Conservation (phyloP, 2,329 filamentous ascomycete genomes). For the Rutstroemia sp. region DNA sequence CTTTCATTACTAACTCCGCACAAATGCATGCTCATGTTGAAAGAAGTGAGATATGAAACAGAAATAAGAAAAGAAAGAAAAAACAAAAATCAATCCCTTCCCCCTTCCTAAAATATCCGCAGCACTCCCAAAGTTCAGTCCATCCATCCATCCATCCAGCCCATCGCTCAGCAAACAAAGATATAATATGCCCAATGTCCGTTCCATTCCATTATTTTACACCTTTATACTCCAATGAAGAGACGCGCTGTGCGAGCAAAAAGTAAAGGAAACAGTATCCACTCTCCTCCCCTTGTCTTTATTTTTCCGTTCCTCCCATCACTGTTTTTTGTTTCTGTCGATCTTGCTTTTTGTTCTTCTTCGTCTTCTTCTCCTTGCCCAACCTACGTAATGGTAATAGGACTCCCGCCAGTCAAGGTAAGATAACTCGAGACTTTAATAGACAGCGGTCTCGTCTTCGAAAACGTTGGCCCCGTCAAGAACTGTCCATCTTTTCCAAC, state of each 20-base stretch:
- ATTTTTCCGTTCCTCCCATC: too few species aligned
- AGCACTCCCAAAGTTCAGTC: neutral
- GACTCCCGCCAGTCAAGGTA: slow-evolving; percentile 21
- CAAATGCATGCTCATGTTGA: too few species aligned
- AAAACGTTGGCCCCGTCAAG: slow-evolving; percentile 18
- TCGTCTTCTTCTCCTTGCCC: neutral
- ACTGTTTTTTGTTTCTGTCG: too few species aligned
- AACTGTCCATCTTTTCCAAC: slow-evolving; percentile 49
- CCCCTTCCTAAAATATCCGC: too few species aligned
- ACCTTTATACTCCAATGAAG: slow-evolving; percentile 3
- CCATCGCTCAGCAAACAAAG: neutral
- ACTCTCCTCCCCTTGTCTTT: too few species aligned
- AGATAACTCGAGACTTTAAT: slow-evolving; percentile 27
- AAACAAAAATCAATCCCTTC: too few species aligned
- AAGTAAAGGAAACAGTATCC: too few species aligned
- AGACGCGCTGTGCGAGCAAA: too few species aligned
- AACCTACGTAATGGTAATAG: slow-evolving; percentile 12
- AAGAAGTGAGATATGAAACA: too few species aligned
- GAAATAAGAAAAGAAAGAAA: too few species aligned
- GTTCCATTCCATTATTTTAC: slow-evolving; percentile 8
- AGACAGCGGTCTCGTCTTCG: slow-evolving; percentile 22
- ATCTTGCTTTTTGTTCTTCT: too few species aligned
- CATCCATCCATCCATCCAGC: neutral
- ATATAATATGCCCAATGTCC: neutral
- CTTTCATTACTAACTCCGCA: too few species aligned